phyloP scores from a whole-genome alignment of 129 eudicot genomes.

The Tagetes patula region DNA sequence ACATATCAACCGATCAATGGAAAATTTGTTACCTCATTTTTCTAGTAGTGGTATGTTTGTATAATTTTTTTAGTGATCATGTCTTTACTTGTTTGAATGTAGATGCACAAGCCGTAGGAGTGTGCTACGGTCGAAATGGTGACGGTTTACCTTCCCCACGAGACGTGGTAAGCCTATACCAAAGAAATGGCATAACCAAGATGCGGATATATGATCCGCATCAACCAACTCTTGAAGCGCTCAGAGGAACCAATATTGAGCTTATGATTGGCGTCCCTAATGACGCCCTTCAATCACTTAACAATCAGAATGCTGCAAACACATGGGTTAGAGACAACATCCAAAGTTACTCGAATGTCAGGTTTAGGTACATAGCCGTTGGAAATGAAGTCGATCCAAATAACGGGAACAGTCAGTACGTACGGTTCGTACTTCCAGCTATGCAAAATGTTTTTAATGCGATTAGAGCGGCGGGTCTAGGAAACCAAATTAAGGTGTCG shows the following conservation, averaged over 20 bases:
- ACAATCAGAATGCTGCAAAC: slow-evolving; percentile 30
- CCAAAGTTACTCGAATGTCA: slow-evolving; percentile 36
- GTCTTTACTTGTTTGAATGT: background rate
- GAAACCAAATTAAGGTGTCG: slow-evolving; percentile 25
- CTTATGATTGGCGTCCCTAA: slow-evolving; percentile 47
- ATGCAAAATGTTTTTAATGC: slow-evolving; percentile 40
- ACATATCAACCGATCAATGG: too few relatives aligned
- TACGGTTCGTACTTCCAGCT: slow-evolving; percentile 30
- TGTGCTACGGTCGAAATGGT: slow-evolving; percentile 34
- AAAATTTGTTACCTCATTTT: too few relatives aligned
- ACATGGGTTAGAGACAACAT: slow-evolving; percentile 58
- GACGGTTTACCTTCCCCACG: slow-evolving; percentile 40
- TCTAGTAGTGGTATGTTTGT: background rate
- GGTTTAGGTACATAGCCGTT: slow-evolving; percentile 51
- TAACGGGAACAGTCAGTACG: slow-evolving; percentile 8
- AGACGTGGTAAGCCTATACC: slow-evolving; percentile 33
- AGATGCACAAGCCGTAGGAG: slow-evolving; percentile 42
- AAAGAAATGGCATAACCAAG: slow-evolving; percentile 25
- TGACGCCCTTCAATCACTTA: slow-evolving; percentile 24
- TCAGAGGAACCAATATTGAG: slow-evolving; percentile 35
- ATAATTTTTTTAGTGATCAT: background rate
- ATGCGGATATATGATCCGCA: slow-evolving; percentile 41
- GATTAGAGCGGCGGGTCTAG: slow-evolving; percentile 21
- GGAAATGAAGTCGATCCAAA: slow-evolving; percentile 54
- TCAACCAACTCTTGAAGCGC: slow-evolving; percentile 31